Percentiles rank a stretch among this genome's conserved stretches.
Evolutionary conservation across 495 filamentous ascomycete species (phyloP).

Genomic region (Xylona heveae): DNA sequence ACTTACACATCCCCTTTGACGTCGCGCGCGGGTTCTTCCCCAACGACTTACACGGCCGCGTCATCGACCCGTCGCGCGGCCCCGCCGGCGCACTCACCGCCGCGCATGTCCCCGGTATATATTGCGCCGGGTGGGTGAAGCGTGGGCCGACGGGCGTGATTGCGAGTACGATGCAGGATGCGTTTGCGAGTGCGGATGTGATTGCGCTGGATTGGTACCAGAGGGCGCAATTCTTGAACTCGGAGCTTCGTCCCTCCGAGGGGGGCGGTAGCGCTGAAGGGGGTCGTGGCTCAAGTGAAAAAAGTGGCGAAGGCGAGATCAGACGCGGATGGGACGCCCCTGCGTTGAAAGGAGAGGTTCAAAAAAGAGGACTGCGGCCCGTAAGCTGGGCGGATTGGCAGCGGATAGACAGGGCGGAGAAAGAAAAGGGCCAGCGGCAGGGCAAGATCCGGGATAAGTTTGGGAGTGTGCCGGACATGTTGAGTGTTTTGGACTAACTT

Average conservation of each 20-base stretch:
- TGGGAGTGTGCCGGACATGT: slow-evolving; percentile 54
- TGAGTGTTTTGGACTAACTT: slow-evolving; percentile 32
- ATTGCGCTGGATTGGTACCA: slow-evolving; percentile 48
- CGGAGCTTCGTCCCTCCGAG: background rate
- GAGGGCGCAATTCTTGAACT: slow-evolving; percentile 11
- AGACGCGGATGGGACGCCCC: slow-evolving; percentile 62
- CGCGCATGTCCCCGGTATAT: slow-evolving; percentile 51
- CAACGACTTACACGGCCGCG: slow-evolving; percentile 65
- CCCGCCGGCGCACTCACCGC: slow-evolving; percentile 10
- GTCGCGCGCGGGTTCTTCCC: slow-evolving; percentile 48
- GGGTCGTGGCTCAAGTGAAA: no score
- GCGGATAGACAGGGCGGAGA: slow-evolving; percentile 65
- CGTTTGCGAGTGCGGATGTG: slow-evolving; percentile 69
- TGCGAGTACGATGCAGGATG: slow-evolving; percentile 89
- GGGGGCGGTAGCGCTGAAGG: no score
- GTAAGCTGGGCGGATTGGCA: slow-evolving; percentile 73
- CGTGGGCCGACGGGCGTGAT: slow-evolving; percentile 89
- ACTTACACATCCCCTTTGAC: slow-evolving; percentile 69
- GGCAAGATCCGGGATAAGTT: slow-evolving; percentile 85
- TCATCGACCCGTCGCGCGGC: slow-evolving; percentile 22
- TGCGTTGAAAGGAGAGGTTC: slow-evolving; percentile 34
- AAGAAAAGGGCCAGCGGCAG: slow-evolving; percentile 31
- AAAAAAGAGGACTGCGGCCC: slow-evolving; percentile 28
- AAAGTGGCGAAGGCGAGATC: slow-evolving; percentile 9
- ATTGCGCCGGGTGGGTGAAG: slow-evolving; percentile 95